Evolutionary conservation across 345 rosid genomes (phyloP), one percentile per base, ranked within the genome.

Genomic region (Crucihimalaya himalaica): DNA sequence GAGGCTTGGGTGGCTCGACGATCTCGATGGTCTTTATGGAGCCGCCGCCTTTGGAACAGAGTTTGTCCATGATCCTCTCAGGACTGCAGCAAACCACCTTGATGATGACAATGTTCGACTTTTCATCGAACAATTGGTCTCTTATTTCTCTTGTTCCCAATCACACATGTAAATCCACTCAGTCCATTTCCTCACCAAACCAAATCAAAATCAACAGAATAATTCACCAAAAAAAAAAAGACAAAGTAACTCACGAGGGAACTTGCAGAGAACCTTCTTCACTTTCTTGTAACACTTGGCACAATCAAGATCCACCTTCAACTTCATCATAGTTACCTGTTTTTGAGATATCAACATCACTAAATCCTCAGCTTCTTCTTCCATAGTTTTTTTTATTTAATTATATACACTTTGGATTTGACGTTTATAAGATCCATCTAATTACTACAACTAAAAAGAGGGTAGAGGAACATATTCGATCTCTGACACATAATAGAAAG

Each of bases 41-140:
- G 10, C 82, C 82, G n/a, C 86, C 87, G 2, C 88, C 93, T 72
- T 82, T 85, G 73, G 80, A 70, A 47, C 84, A 78, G 13, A 90
- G 70, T 70, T 86, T 86, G 68, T 82, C 80, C 78, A 78, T 82
- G 14, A 89, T 81, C 77, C 72, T 86, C 53, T 93, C 97, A 3
- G 97, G 98, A 56, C 81, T 81, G 74, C 97, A 89, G 63, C 96
- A 89, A 14, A 83, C 87, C 25, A 94, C 96, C 6, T 81, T 94
- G 79, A 94, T 82, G 43, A 56, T 73, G 73, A 89, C 97, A 4
- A 66, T 81, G 77, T 89, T 86, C 4, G 77, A 35, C 83, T 94
- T 91, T 70, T 86, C 93, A 63, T 94, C 86, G 42, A 79, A 91
- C 5, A 76, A 3, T 79, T 86, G 91, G 81, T 79, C 85, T 74